These are phyloP conservation scores for Chlamydomonas applanata DNA, from an alignment of 139 green algal species.

Conservation along the genomic window DNA sequence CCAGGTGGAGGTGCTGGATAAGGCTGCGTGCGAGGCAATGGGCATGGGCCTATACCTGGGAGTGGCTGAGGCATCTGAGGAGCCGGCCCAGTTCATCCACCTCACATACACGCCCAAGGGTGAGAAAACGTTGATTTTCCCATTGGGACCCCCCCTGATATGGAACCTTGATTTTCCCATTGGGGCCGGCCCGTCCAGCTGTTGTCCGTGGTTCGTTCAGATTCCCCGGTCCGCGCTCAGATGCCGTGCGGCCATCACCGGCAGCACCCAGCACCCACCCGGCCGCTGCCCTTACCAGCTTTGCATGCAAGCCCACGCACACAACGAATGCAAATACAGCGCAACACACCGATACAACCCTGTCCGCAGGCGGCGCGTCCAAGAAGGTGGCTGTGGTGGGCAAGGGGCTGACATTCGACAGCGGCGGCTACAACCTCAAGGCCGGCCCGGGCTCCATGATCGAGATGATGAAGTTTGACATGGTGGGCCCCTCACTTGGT, in stretches of 20 bases:
- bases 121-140: slow-evolving; percentile 12
- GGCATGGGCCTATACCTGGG: slow-evolving; percentile 94
- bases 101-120: slow-evolving; percentile 84
- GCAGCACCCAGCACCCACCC: too few relatives aligned
- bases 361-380: too few relatives aligned
- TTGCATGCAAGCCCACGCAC: too few relatives aligned
- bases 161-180: too few relatives aligned
- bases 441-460: slow-evolving; percentile 84
- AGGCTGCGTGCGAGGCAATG: slow-evolving; percentile 84
- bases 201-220: too few relatives aligned
- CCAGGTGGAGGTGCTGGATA: slow-evolving; percentile 75
- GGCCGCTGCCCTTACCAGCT: too few relatives aligned
- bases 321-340: too few relatives aligned
- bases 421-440: slow-evolving; percentile 98
- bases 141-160: too few relatives aligned
- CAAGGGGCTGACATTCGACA: slow-evolving; percentile 92
- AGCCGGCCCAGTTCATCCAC: slow-evolving; percentile 96
- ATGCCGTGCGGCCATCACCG: too few relatives aligned
- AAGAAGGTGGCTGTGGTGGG: slow-evolving; percentile 77
- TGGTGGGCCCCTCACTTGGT: slow-evolving; percentile 42
- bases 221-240: too few relatives aligned
- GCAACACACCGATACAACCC: too few relatives aligned
- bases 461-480: slow-evolving; percentile 93
- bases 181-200: too few relatives aligned
- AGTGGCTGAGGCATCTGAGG: slow-evolving; percentile 77